These are phyloP conservation scores for Pythium dissotocum DNA, from an alignment of 352 stramenopile species.

Conservation along the genomic window DNA sequence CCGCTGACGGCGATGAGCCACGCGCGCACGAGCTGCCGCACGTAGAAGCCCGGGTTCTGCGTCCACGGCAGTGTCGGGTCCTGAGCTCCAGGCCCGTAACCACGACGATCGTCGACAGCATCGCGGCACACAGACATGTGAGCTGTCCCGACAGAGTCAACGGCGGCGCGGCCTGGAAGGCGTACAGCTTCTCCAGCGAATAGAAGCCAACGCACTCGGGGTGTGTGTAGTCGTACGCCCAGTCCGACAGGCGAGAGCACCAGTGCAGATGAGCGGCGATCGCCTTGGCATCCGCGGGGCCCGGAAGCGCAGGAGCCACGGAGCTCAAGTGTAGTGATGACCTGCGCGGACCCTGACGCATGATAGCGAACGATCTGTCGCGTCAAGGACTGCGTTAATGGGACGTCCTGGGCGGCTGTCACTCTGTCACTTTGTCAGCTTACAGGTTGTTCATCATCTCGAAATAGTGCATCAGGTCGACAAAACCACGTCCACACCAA, in stretches of 20 bases:
- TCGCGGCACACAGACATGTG: neutral
- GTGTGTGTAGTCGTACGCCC: neutral
- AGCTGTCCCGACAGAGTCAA: neutral
- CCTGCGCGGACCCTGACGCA: neutral
- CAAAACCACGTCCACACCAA: too few species aligned
- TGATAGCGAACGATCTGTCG: neutral
- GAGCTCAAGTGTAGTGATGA: neutral
- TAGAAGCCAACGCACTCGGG: neutral
- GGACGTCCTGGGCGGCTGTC: too few species aligned
- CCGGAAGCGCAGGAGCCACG: neutral
- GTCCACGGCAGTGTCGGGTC: conserved; percentile 10
- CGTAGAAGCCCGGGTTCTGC: conserved; percentile 28
- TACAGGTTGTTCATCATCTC: too few species aligned
- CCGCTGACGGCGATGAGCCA: conserved; percentile 24
- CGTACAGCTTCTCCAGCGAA: neutral
- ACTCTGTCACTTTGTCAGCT: too few species aligned
- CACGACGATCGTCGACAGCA: neutral
- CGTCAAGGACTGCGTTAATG: too few species aligned
- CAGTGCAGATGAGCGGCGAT: neutral
- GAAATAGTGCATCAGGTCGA: too few species aligned
- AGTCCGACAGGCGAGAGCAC: neutral
- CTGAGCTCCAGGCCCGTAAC: neutral
- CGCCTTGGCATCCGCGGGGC: neutral
- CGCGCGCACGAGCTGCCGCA: conserved; percentile 28
- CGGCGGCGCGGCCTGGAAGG: neutral